Evolutionary conservation across 257 asterid genomes (phyloP).

Genomic region (Hygrophila difformis): DNA sequence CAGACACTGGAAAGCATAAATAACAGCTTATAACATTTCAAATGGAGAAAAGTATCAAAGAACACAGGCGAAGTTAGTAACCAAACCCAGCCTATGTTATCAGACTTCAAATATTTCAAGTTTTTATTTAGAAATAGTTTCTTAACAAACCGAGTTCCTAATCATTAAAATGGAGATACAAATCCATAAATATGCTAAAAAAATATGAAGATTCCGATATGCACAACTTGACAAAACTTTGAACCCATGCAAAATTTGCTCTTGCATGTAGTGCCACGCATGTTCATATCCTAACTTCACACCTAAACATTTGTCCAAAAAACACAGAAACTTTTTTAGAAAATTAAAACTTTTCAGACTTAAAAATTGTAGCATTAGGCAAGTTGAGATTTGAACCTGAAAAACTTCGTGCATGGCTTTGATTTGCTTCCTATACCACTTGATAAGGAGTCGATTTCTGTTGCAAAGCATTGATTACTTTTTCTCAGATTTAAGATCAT

Average conservation of each 20-base stretch:
- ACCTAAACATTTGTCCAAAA: too few species aligned
- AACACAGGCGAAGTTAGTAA: too few species aligned
- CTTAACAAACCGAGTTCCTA: neutral
- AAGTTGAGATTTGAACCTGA: conserved; percentile 89
- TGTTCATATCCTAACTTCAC: too few species aligned
- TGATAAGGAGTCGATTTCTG: conserved; percentile 86
- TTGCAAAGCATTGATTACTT: conserved; percentile 76
- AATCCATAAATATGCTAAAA: neutral
- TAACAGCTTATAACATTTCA: too few species aligned
- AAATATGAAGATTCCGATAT: neutral
- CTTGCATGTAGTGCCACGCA: too few species aligned
- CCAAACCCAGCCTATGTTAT: too few species aligned
- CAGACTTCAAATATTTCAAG: too few species aligned
- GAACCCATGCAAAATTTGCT: neutral
- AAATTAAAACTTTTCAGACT: too few species aligned
- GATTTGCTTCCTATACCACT: conserved; percentile 99
- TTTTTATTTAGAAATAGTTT: too few species aligned
- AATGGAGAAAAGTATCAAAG: too few species aligned
- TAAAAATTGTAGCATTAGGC: conserved; percentile 30
- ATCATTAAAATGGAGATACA: neutral
- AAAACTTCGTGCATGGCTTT: conserved; percentile 99
- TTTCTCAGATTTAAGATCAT: conserved; percentile 47
- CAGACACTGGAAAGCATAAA: too few species aligned
- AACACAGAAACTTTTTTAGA: too few species aligned
- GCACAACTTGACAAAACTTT: neutral